Evolutionary conservation across 805 yeast species (phyloP).

Genomic region (Saccharomyces jurei): DNA sequence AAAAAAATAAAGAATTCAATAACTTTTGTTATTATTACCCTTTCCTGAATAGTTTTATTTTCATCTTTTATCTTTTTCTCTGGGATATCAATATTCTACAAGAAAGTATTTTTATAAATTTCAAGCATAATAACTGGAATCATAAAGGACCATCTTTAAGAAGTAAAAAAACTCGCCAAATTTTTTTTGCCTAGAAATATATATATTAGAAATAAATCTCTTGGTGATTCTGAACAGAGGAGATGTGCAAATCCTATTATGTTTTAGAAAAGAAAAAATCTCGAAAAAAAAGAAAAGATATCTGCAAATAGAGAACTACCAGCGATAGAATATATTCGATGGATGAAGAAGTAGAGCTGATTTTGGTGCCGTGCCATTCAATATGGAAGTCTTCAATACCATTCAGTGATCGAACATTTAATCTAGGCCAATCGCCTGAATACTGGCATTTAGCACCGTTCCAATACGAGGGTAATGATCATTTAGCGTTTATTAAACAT

Average conservation of each 20-base stretch:
- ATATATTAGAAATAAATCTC: too few relatives aligned
- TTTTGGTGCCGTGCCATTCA: slow-evolving; percentile 56
- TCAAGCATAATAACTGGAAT: too few relatives aligned
- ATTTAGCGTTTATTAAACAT: slow-evolving; percentile 56
- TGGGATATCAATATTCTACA: background rate
- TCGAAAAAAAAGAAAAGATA: background rate
- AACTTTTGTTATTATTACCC: background rate
- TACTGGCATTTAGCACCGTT: slow-evolving; percentile 68
- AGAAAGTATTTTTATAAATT: background rate
- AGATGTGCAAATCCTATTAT: background rate
- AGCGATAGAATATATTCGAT: background rate
- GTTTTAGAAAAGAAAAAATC: background rate
- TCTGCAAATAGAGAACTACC: background rate
- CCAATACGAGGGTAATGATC: slow-evolving; percentile 64
- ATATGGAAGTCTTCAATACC: slow-evolving; percentile 39
- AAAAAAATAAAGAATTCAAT: background rate
- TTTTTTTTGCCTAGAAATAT: too few relatives aligned
- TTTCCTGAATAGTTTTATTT: background rate
- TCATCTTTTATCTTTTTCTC: background rate
- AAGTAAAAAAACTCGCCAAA: too few relatives aligned
- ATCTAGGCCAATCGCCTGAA: slow-evolving; percentile 37
- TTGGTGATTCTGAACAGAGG: background rate
- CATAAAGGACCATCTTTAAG: too few relatives aligned
- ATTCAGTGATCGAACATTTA: slow-evolving; percentile 15
- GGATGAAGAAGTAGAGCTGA: slow-evolving; percentile 23